These are phyloP conservation scores for Hyparrhenia diplandra DNA, from an alignment of 176 grass and related monocot genomes.

Conservation along the genomic window DNA sequence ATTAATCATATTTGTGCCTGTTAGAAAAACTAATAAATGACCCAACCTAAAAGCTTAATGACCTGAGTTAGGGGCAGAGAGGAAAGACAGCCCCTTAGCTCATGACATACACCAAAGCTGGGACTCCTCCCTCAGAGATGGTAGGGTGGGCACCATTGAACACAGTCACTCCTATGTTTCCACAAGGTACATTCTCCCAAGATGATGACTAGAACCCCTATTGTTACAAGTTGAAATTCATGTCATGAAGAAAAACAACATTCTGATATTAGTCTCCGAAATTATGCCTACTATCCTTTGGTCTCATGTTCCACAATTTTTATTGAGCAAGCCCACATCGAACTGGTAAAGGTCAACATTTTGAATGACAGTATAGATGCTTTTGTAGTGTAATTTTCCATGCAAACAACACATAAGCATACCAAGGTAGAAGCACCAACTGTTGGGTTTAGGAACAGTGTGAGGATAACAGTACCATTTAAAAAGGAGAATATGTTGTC, in stretches of 20 bases:
- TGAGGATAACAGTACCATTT: conserved; percentile 51
- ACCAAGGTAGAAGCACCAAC: background rate
- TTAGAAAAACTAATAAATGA: background rate
- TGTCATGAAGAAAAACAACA: background rate
- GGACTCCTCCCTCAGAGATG: too few relatives aligned
- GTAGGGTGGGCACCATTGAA: too few relatives aligned
- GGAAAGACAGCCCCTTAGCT: background rate
- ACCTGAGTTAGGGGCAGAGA: background rate
- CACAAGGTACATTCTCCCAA: too few relatives aligned
- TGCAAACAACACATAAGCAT: background rate
- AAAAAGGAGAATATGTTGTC: conserved; percentile 80
- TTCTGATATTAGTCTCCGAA: background rate
- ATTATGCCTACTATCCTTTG: background rate
- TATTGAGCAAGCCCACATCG: background rate
- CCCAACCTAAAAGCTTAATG: background rate
- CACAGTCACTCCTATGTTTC: too few relatives aligned
- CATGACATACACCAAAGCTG: background rate
- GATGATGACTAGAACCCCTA: too few relatives aligned
- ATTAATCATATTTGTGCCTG: background rate
- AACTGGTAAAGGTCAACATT: conserved; percentile 11
- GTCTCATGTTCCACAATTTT: conserved; percentile 1
- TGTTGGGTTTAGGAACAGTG: conserved; percentile 4
- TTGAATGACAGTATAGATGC: background rate
- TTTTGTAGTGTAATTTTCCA: background rate
- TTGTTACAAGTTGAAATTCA: background rate